Base-by-base conservation (phyloP, 495 filamentous ascomycete genomes). In the Aspergillus conjunctus region DNA sequence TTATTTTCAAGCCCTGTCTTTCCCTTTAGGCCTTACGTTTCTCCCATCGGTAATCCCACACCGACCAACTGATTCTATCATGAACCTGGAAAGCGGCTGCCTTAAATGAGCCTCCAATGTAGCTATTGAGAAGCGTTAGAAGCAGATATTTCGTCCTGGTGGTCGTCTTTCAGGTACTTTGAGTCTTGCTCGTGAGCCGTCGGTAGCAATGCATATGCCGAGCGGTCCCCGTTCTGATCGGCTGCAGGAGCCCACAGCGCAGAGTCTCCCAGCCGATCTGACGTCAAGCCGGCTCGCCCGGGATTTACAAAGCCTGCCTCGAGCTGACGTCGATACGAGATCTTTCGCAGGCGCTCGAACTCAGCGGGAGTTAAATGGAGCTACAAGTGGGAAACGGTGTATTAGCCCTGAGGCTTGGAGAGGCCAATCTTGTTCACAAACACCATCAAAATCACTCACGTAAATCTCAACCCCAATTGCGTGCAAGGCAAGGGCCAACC, bases 251-350 rank as follows among this genome's bases (percentile, higher is more conserved):
- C 51, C 51, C 51, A 53, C 2, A 15, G 1, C 4, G 32, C 51
- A 20, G 30, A 20, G 20, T 53, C 51, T 12, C 51, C 51, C 32
- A 53, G 18, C 15, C n/a, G 15, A 32, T 53, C 51, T 11, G 37
- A 31, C 7, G 51, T 53, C 5, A 53, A 31, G 4, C 51, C 51
- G 4, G 51, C 51, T 3, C 51, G 20, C 10, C 51, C 51, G 1
- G 51, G 51, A 20, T 18, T 15, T 0, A n/a, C 31, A 21, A 31
- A 51, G 10, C 49, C 49, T 1, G 49, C 49, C 31, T 51, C 49
- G 21, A 51, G 31, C 7, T 53, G 51, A 14, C 51, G 51, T 1
- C n/a, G 20, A 11, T 53, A 53, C 11, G 51, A 53, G 1, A 53
- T 37, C 30, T 53, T 34, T 3, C 49, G 20, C 1, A 51, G 49